phyloP scores from a whole-genome alignment of 1,284 basidiomycete genomes.

The Ceratobasidium sp. region DNA sequence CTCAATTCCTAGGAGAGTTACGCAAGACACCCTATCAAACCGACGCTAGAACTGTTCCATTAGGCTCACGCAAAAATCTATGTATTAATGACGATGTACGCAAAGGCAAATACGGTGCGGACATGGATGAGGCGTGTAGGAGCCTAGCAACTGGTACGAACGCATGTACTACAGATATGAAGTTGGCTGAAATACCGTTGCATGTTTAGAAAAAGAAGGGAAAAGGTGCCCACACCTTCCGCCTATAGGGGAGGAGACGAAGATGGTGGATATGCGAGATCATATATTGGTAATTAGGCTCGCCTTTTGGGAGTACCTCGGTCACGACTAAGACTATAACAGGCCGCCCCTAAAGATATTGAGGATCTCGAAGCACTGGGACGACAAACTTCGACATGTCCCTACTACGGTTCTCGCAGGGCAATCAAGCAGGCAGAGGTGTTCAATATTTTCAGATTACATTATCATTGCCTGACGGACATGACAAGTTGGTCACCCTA shows the following conservation, averaged over 20 bases:
- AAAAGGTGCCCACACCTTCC: slow-evolving; percentile 84
- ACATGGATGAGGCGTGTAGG: slow-evolving; percentile 91
- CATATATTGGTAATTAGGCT: slow-evolving; percentile 73
- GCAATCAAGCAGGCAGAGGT: slow-evolving; percentile 93
- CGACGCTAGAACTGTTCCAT: slow-evolving; percentile 70
- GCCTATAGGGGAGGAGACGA: slow-evolving; percentile 68
- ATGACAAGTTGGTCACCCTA: slow-evolving; percentile 78
- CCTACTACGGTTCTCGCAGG: slow-evolving; percentile 89
- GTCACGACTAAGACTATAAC: not conserved
- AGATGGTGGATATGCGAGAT: slow-evolving; percentile 87
- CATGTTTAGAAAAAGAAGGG: slow-evolving; percentile 61
- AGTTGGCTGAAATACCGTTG: not conserved
- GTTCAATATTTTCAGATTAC: not conserved
- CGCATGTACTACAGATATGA: not conserved
- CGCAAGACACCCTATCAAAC: slow-evolving; percentile 55
- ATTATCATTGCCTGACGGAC: slow-evolving; percentile 30
- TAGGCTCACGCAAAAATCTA: slow-evolving; percentile 92
- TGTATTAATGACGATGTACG: slow-evolving; percentile 89
- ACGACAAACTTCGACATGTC: slow-evolving; percentile 73
- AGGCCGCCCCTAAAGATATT: slow-evolving; percentile 92
- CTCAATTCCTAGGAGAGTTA: slow-evolving; percentile 89
- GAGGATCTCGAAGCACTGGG: slow-evolving; percentile 90
- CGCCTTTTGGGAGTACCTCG: not conserved
- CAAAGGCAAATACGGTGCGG: slow-evolving; percentile 59
- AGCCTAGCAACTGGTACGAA: slow-evolving; percentile 80